Conservation (phyloP, 306 rosid species). For the Comarum palustre region DNA sequence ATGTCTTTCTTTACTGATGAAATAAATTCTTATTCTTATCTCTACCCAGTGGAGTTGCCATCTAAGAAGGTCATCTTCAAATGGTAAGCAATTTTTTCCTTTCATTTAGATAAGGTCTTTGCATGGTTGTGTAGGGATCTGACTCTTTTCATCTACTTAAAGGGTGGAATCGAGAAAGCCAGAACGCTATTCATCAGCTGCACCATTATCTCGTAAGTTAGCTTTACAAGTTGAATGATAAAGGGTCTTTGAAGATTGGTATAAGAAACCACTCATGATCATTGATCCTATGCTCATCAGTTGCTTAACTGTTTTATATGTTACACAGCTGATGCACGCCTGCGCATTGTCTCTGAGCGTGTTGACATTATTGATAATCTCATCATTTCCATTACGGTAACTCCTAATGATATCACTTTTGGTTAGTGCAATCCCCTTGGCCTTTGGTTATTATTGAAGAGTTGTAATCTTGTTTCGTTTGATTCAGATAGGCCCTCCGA, state of each 20-base stretch:
- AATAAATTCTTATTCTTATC: slow-evolving; percentile 73
- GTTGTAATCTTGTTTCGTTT: slow-evolving; percentile 36
- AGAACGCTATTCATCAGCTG: slow-evolving; percentile 94
- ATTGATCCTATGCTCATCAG: slow-evolving; percentile 11
- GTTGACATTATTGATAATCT: slow-evolving; percentile 81
- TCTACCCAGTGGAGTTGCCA: slow-evolving; percentile 69
- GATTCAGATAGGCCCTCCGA: slow-evolving; percentile 94
- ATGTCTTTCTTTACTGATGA: slow-evolving; percentile 65
- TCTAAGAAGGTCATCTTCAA: slow-evolving; percentile 64
- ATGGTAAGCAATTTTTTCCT: slow-evolving; percentile 49
- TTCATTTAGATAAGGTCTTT: background rate
- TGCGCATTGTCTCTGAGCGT: slow-evolving; percentile 91
- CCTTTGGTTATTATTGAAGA: slow-evolving; percentile 17
- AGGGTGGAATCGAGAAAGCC: slow-evolving; percentile 99
- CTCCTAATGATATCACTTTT: slow-evolving; percentile 29
- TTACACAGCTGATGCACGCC: slow-evolving; percentile 84
- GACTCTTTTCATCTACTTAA: slow-evolving; percentile 45
- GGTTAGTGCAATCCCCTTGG: slow-evolving; percentile 9
- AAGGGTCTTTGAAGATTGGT: background rate
- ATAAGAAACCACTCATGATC: background rate
- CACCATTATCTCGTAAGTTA: slow-evolving; percentile 92
- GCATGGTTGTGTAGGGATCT: slow-evolving; percentile 24
- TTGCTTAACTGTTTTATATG: slow-evolving; percentile 20
- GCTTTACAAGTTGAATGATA: slow-evolving; percentile 9
- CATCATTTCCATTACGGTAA: slow-evolving; percentile 87